Percentiles rank a stretch among this genome's conserved stretches.
phyloP scores from a whole-genome alignment of 139 green algal species.

The Closterium sp. region DNA sequence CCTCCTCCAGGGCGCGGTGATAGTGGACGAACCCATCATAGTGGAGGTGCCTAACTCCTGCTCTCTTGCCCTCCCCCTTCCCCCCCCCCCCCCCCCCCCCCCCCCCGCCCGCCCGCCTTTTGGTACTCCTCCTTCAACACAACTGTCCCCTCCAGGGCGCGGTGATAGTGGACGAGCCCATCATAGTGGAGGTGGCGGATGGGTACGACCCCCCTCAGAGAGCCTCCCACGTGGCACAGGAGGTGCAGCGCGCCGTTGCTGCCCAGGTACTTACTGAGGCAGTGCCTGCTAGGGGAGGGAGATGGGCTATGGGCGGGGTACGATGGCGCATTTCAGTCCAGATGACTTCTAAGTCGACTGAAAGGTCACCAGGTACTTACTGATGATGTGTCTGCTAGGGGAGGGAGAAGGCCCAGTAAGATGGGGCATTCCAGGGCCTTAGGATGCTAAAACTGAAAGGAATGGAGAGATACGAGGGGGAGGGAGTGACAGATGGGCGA shows the following conservation, averaged over 20 bases:
- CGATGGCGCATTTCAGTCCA: too few species aligned
- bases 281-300: background rate
- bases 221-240: background rate
- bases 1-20: slow-evolving; percentile 7
- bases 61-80: too few species aligned
- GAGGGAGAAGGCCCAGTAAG: too few species aligned
- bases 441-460: too few species aligned
- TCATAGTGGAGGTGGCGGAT: slow-evolving; percentile 4
- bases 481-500: background rate
- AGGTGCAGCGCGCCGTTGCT: background rate
- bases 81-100: background rate
- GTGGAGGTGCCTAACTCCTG: too few species aligned
- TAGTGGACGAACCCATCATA: too few species aligned
- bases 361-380: too few species aligned
- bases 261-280: background rate
- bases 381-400: too few species aligned
- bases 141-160: background rate
- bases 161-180: slow-evolving; percentile 3
- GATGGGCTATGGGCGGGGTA: background rate
- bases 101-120: background rate
- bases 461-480: background rate
- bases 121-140: too few species aligned
- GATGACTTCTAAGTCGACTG: too few species aligned
- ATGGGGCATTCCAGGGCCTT: too few species aligned
- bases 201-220: slow-evolving; percentile 1